Conservation (phyloP, 257 asterid species). For the Solanum bukasovii region DNA sequence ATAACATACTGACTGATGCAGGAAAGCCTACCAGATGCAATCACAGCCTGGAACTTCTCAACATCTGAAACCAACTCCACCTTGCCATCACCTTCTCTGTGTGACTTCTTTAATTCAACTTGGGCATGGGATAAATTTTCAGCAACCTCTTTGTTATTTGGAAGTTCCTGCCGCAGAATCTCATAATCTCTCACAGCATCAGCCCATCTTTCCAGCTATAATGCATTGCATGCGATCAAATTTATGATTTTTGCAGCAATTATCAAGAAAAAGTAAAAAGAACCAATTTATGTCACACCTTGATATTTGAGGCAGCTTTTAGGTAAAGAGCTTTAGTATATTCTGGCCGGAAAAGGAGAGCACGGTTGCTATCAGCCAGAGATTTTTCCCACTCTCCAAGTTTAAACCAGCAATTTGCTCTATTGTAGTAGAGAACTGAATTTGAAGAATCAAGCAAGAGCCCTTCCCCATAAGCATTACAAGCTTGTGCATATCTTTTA, state of each 20-base stretch:
- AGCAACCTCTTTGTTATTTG: conserved; percentile 61
- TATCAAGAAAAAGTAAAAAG: background rate
- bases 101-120: conserved; percentile 39
- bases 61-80: conserved; percentile 55
- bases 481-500: conserved; percentile 62
- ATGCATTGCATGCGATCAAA: conserved; percentile 39
- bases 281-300: conserved; percentile 21
- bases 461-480: conserved; percentile 64
- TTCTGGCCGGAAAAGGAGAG: conserved; percentile 51
- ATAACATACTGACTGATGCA: conserved; percentile 22
- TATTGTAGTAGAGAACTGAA: conserved; percentile 58
- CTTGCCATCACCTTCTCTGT: conserved; percentile 85
- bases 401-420: conserved; percentile 84
- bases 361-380: conserved; percentile 58
- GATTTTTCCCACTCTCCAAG: conserved; percentile 59
- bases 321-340: conserved; percentile 63
- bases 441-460: conserved; percentile 44
- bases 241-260: conserved; percentile 12
- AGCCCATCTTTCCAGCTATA: conserved; percentile 77
- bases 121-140: conserved; percentile 38
- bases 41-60: conserved; percentile 74
- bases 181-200: conserved; percentile 89
- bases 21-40: conserved; percentile 52
- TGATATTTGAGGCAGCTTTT: conserved; percentile 54
- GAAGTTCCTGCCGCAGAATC: conserved; percentile 52